Evolutionary conservation across 1,284 basidiomycete genomes (phyloP).

Genomic region (Sphaerobolus stellatus): DNA sequence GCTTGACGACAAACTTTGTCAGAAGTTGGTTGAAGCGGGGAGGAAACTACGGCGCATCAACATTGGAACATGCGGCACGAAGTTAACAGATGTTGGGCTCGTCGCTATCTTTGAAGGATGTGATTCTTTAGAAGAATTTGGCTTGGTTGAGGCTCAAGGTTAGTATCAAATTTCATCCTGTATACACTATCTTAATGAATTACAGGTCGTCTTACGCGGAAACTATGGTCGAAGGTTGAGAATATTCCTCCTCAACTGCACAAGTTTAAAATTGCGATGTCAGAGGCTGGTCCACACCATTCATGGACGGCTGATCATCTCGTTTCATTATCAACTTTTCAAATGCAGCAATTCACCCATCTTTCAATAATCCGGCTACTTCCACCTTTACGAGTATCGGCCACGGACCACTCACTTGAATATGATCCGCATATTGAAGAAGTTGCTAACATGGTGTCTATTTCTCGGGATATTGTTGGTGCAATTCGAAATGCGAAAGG

Average conservation of each 20-base stretch:
- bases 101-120: conserved; percentile 33
- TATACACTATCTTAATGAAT: neutral
- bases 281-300: conserved; percentile 35
- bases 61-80: conserved; percentile 36
- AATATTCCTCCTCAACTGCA: conserved; percentile 26
- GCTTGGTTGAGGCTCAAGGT: conserved; percentile 40
- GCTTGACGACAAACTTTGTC: conserved; percentile 38
- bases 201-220: conserved; percentile 36
- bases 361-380: conserved; percentile 30
- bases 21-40: conserved; percentile 32
- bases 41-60: conserved; percentile 28
- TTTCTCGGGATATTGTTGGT: conserved; percentile 32
- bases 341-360: conserved; percentile 25
- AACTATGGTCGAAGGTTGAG: conserved; percentile 34
- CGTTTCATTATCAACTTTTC: conserved; percentile 31
- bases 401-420: conserved; percentile 15
- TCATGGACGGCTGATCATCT: conserved; percentile 42
- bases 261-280: conserved; percentile 29
- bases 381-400: conserved; percentile 20
- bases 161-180: conserved; percentile 3
- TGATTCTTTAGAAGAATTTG: conserved; percentile 32
- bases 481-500: conserved; percentile 23
- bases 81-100: conserved; percentile 36
- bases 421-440: conserved; percentile 27
- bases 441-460: conserved; percentile 25